Conservation (phyloP, 2,329 filamentous ascomycete species). For the Lasiodiplodia sp. region DNA sequence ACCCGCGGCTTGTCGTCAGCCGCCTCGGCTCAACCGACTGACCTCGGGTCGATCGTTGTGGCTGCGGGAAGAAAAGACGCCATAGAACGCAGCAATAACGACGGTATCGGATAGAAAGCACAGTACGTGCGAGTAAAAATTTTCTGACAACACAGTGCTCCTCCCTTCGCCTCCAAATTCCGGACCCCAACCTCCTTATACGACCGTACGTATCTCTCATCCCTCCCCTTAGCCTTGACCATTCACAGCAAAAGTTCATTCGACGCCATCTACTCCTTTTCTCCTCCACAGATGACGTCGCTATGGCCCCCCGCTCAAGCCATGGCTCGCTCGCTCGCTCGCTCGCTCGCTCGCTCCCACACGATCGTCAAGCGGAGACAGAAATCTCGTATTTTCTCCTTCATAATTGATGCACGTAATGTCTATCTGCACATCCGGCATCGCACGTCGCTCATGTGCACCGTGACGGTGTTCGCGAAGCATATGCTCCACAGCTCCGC, state of each 20-base stretch:
- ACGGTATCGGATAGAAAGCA: neutral
- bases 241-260: neutral
- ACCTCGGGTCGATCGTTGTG: neutral
- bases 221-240: neutral
- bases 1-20: neutral
- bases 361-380: neutral
- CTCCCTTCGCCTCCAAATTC: neutral
- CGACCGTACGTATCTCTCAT: neutral
- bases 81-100: neutral
- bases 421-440: neutral
- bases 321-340: no score
- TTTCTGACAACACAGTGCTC: neutral
- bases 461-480: neutral
- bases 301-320: neutral
- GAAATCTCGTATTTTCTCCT: neutral
- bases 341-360: neutral
- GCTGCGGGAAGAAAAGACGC: neutral
- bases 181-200: neutral
- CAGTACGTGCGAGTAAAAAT: neutral
- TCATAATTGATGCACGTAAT: constrained; percentile 6
- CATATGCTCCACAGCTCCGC: neutral
- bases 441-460: neutral
- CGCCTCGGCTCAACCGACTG: neutral
- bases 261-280: neutral
- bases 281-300: neutral